These are phyloP conservation scores for Steccherinum ochraceum DNA, from an alignment of 768 basidiomycete species.

Conservation along the genomic window DNA sequence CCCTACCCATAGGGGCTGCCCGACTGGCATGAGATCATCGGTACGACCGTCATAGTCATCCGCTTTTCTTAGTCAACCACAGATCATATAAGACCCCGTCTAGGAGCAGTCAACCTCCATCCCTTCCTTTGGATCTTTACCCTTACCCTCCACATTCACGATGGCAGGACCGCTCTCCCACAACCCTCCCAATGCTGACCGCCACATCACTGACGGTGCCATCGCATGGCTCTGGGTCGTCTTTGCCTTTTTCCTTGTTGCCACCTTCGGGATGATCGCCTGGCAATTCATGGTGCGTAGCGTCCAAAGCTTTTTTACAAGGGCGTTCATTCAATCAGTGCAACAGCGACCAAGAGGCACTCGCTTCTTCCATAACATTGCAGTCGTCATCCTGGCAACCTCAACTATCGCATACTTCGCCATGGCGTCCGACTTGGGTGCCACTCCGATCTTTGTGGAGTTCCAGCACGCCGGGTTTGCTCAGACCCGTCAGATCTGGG, in stretches of 20 bases:
- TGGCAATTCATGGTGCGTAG: slow-evolving; percentile 35
- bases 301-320: too few relatives aligned
- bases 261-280: slow-evolving; percentile 31
- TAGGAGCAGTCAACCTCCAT: too few relatives aligned
- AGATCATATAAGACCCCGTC: background rate
- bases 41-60: too few relatives aligned
- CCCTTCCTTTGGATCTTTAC: background rate
- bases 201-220: slow-evolving; percentile 36
- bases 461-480: slow-evolving; percentile 24
- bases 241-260: slow-evolving; percentile 41
- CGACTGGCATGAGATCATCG: too few relatives aligned
- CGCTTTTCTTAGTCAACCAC: background rate
- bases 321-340: background rate
- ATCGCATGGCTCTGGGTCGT: slow-evolving; percentile 55
- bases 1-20: too few relatives aligned
- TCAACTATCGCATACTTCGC: slow-evolving; percentile 43
- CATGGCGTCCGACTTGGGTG: slow-evolving; percentile 56
- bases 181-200: slow-evolving; percentile 30
- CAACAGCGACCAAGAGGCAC: slow-evolving; percentile 34
- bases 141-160: too few relatives aligned
- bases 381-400: slow-evolving; percentile 39
- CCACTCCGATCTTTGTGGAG: slow-evolving; percentile 36
- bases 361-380: slow-evolving; percentile 46
- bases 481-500: slow-evolving; percentile 34
- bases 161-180: slow-evolving; percentile 18